Evolutionary conservation across 768 basidiomycete genomes (phyloP).

Genomic region (Xanthoconium purpureum): DNA sequence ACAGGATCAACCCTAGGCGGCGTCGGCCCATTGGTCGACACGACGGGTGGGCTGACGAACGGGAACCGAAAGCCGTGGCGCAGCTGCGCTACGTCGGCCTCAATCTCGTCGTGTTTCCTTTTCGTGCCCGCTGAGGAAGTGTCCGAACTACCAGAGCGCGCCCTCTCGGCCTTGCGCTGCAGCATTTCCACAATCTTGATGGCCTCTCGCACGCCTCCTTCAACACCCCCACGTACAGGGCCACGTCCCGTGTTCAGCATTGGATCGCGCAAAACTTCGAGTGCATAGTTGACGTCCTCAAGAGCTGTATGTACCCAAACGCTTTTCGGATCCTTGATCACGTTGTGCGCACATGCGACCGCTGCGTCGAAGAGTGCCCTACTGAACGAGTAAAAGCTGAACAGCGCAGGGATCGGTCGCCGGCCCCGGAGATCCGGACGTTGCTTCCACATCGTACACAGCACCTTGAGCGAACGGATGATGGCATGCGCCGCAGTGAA

Average conservation of each 20-base stretch:
- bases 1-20: neutral
- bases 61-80: slow-evolving; percentile 41
- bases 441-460: slow-evolving; percentile 41
- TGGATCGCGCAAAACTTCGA: slow-evolving; percentile 42
- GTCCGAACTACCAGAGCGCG: slow-evolving; percentile 17
- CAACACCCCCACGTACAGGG: slow-evolving; percentile 33
- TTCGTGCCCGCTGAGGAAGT: slow-evolving; percentile 34
- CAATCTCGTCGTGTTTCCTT: slow-evolving; percentile 42
- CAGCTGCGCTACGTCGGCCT: slow-evolving; percentile 31
- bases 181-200: slow-evolving; percentile 39
- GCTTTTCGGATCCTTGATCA: slow-evolving; percentile 48
- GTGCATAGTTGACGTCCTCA: slow-evolving; percentile 42
- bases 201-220: slow-evolving; percentile 36
- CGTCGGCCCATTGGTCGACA: slow-evolving; percentile 9
- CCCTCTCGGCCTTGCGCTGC: slow-evolving; percentile 40
- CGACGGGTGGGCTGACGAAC: slow-evolving; percentile 38
- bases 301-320: slow-evolving; percentile 48
- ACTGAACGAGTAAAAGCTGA: slow-evolving; percentile 58
- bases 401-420: slow-evolving; percentile 41
- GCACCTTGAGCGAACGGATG: slow-evolving; percentile 47
- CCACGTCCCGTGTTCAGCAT: slow-evolving; percentile 31
- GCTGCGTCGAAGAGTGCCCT: slow-evolving; percentile 65
- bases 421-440: slow-evolving; percentile 31
- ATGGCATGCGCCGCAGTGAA: slow-evolving; percentile 66
- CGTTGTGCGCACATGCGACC: slow-evolving; percentile 60